Evolutionary conservation across 768 basidiomycete genomes (phyloP).

Genomic region (Pulveroboletus ravenelii): DNA sequence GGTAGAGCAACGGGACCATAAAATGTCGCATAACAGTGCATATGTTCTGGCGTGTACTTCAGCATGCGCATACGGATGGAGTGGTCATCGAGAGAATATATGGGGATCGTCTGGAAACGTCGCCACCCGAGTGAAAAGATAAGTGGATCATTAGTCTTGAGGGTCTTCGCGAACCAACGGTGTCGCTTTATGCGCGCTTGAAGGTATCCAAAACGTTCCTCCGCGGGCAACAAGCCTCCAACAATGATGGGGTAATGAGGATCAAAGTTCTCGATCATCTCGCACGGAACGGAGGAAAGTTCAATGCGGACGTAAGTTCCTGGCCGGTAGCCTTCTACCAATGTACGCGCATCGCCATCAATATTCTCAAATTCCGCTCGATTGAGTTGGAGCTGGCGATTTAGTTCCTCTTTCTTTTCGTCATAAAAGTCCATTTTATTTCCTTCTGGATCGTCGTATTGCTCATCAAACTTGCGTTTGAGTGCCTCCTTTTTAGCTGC

Average conservation of each 20-base stretch:
- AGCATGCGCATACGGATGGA: conserved; percentile 98
- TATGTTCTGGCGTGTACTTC: conserved; percentile 99
- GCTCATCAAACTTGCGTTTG: conserved; percentile 94
- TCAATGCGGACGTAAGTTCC: conserved; percentile 94
- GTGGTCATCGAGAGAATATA: conserved; percentile 96
- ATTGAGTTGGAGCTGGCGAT: conserved; percentile 77
- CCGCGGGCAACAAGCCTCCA: conserved; percentile 84
- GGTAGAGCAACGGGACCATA: conserved; percentile 90
- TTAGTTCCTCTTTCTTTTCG: conserved; percentile 88
- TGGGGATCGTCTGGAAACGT: conserved; percentile 90
- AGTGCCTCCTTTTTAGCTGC: conserved; percentile 85
- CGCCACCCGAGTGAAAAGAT: conserved; percentile 98
- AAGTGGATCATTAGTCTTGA: conserved; percentile 96
- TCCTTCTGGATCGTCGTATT: conserved; percentile 87
- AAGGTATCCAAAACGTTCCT: conserved; percentile 89
- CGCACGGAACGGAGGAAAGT: conserved; percentile 77
- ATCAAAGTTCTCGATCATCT: conserved; percentile 91
- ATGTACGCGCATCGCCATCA: conserved; percentile 68
- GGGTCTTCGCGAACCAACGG: conserved; percentile 84
- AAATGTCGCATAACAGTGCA: conserved; percentile 98
- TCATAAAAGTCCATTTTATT: conserved; percentile 85
- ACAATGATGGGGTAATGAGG: conserved; percentile 87
- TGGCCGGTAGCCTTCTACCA: conserved; percentile 87
- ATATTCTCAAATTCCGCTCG: conserved; percentile 79
- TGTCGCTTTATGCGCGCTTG: conserved; percentile 97